Evolutionary conservation across 139 green algal species (phyloP).

Genomic region (Coelastrella sp.): DNA sequence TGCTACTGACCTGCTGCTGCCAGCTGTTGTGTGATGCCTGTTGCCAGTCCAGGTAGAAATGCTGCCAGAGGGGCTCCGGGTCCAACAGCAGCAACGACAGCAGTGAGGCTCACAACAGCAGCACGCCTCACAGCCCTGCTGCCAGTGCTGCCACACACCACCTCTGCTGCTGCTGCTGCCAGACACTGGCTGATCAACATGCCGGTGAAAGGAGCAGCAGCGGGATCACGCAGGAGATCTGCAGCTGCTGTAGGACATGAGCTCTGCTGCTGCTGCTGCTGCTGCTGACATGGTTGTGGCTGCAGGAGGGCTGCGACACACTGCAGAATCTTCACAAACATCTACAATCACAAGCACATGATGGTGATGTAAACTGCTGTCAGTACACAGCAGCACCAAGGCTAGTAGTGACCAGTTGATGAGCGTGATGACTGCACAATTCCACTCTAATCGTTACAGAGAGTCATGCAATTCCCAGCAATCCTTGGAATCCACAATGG

Average conservation of each 20-base stretch:
- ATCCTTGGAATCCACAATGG: too few species aligned
- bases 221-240: too few species aligned
- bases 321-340: background rate
- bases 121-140: constrained; percentile 65
- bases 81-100: constrained; percentile 43
- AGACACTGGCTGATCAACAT: constrained; percentile 60
- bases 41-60: constrained; percentile 77
- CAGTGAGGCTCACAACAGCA: constrained; percentile 56
- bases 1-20: constrained; percentile 45
- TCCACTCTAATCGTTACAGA: too few species aligned
- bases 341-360: constrained; percentile 12
- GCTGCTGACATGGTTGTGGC: background rate
- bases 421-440: too few species aligned
- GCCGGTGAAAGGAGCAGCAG: constrained; percentile 56
- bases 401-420: background rate
- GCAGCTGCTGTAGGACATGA: too few species aligned
- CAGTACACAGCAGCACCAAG: background rate
- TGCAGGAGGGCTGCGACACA: background rate
- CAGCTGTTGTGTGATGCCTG: constrained; percentile 69
- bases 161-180: constrained; percentile 63
- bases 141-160: constrained; percentile 56
- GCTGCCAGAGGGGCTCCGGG: constrained; percentile 55
- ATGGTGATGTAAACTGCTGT: background rate
- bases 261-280: constrained; percentile 21
- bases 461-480: too few species aligned